phyloP scores from a whole-genome alignment of 1,139 yeast species.

The Blastobotrys capitulatus region DNA sequence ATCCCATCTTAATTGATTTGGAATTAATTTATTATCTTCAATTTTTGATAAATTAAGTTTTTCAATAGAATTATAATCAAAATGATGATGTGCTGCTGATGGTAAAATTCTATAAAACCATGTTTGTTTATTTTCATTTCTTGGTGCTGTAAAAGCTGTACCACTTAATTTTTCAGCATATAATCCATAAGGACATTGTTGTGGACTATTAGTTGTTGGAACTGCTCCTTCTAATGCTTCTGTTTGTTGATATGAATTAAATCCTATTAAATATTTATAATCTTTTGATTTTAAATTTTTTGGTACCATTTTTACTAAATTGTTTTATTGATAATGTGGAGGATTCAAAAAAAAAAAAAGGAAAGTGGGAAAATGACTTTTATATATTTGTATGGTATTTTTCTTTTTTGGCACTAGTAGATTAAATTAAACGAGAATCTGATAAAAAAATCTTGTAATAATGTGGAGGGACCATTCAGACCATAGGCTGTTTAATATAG shows the following conservation, averaged over 20 bases:
- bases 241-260: slow-evolving; percentile 26
- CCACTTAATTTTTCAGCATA: slow-evolving; percentile 30
- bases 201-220: slow-evolving; percentile 27
- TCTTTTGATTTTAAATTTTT: slow-evolving; percentile 12
- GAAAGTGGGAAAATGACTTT: no score
- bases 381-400: no score
- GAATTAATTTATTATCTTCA: slow-evolving; percentile 20
- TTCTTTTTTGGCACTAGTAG: no score
- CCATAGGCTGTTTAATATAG: no score
- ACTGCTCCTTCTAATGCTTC: slow-evolving; percentile 26
- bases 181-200: slow-evolving; percentile 24
- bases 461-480: no score
- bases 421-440: no score
- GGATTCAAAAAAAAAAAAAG: no score
- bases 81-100: slow-evolving; percentile 23
- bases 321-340: no score
- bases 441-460: no score
- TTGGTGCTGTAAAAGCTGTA: slow-evolving; percentile 29
- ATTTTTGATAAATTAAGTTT: background rate
- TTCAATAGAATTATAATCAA: slow-evolving; percentile 10
- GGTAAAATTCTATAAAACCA: slow-evolving; percentile 28
- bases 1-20: slow-evolving; percentile 29
- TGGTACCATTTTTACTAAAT: no score
- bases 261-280: slow-evolving; percentile 23
- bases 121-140: slow-evolving; percentile 25